A percentile compares a stretch with the other conserved stretches of the same genome.
phyloP scores from a whole-genome alignment of 495 filamentous ascomycete species.

The Neurospora sp. region DNA sequence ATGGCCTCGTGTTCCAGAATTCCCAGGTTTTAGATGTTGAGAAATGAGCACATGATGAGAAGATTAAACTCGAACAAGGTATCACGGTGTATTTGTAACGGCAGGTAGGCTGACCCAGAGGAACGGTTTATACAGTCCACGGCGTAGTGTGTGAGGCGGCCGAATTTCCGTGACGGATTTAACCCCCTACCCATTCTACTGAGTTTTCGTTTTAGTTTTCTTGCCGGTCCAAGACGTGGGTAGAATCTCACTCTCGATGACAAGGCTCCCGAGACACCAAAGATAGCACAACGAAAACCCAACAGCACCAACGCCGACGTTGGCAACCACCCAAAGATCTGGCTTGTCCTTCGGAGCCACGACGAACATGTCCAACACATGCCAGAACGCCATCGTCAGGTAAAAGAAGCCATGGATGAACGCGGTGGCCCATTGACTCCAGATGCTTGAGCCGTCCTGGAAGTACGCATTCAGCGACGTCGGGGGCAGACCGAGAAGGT shows the following conservation, averaged over 20 bases:
- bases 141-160: neutral
- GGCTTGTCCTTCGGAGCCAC: slow-evolving; percentile 63
- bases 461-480: slow-evolving; percentile 59
- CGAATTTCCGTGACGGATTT: neutral
- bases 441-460: slow-evolving; percentile 32
- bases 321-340: slow-evolving; percentile 87
- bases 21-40: neutral
- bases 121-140: neutral
- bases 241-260: slow-evolving; percentile 47
- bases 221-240: slow-evolving; percentile 13
- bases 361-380: slow-evolving; percentile 60
- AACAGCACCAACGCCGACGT: slow-evolving; percentile 72
- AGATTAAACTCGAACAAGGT: neutral
- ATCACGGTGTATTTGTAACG: neutral
- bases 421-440: slow-evolving; percentile 44
- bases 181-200: slow-evolving; percentile 10
- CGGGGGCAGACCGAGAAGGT: slow-evolving; percentile 77
- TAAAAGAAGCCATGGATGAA: slow-evolving; percentile 70
- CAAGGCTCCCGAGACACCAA: slow-evolving; percentile 72
- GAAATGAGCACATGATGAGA: neutral
- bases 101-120: neutral
- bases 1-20: neutral
- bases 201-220: slow-evolving; percentile 29
- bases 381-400: slow-evolving; percentile 64
- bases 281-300: slow-evolving; percentile 82